phyloP scores from a whole-genome alignment of 139 green algal genomes.

The Volvox reticuliferus region DNA sequence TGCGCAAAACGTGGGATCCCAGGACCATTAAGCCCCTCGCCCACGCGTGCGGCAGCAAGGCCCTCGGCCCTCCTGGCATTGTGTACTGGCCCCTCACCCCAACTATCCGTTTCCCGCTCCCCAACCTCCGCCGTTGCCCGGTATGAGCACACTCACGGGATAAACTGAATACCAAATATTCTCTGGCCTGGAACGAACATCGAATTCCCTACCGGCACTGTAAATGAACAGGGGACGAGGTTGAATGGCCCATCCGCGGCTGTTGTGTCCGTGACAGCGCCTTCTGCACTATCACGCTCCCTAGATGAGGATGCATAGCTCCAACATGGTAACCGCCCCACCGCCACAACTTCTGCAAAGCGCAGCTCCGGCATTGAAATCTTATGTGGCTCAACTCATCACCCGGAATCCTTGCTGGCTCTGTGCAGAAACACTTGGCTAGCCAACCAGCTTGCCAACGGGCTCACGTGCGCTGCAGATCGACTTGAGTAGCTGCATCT shows the following conservation, averaged over 20 bases:
- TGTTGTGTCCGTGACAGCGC: background rate
- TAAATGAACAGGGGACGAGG: background rate
- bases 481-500: no score
- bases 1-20: no score
- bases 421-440: no score
- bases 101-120: background rate
- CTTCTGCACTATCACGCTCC: background rate
- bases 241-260: background rate
- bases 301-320: conserved; percentile 1
- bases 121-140: background rate
- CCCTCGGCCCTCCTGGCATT: background rate
- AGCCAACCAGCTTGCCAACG: no score
- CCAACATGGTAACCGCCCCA: background rate
- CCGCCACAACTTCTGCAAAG: background rate
- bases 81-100: background rate
- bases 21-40: no score
- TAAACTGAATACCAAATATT: conserved; percentile 19
- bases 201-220: background rate
- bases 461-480: no score
- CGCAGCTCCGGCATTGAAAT: background rate
- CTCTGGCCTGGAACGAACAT: background rate
- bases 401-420: background rate
- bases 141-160: background rate
- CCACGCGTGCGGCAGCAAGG: background rate
- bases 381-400: background rate